Evolutionary conservation across 805 yeast species (phyloP).

Genomic region (Metschnikowia santaceciliae): DNA sequence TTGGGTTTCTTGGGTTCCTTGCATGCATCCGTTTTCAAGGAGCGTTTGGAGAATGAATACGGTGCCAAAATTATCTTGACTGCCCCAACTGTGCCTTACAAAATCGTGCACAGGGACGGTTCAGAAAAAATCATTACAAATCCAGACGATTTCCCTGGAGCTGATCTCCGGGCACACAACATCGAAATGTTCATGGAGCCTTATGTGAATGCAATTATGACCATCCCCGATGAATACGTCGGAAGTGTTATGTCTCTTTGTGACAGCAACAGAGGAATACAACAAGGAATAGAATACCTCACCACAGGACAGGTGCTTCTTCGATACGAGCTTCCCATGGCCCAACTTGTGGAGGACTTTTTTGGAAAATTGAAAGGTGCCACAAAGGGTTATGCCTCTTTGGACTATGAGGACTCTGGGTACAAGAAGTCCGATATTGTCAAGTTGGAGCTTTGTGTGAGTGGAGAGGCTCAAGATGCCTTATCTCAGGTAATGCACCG

Average conservation of each 20-base stretch:
- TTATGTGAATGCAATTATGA: constrained; percentile 82
- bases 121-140: constrained; percentile 66
- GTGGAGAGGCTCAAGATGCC: constrained; percentile 88
- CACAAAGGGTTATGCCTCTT: constrained; percentile 88
- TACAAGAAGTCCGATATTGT: constrained; percentile 76
- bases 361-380: constrained; percentile 89
- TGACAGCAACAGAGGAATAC: constrained; percentile 79
- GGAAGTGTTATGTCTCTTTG: constrained; percentile 86
- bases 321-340: constrained; percentile 78
- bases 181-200: constrained; percentile 70
- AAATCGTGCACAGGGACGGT: constrained; percentile 65
- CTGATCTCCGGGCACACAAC: constrained; percentile 39
- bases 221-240: constrained; percentile 83
- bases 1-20: constrained; percentile 90
- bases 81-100: constrained; percentile 94
- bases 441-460: constrained; percentile 83
- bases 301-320: constrained; percentile 77
- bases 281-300: constrained; percentile 71
- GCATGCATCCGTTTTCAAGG: constrained; percentile 93
- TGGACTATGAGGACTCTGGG: constrained; percentile 93
- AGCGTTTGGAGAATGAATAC: constrained; percentile 86
- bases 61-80: constrained; percentile 91
- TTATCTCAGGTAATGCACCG: constrained; percentile 85
- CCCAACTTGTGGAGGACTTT: constrained; percentile 90
- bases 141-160: constrained; percentile 89